Evolutionary conservation across 2,329 filamentous ascomycete genomes (phyloP), one percentile per base, ranked within the genome.

Genomic region (Triangularia verruculosa): DNA sequence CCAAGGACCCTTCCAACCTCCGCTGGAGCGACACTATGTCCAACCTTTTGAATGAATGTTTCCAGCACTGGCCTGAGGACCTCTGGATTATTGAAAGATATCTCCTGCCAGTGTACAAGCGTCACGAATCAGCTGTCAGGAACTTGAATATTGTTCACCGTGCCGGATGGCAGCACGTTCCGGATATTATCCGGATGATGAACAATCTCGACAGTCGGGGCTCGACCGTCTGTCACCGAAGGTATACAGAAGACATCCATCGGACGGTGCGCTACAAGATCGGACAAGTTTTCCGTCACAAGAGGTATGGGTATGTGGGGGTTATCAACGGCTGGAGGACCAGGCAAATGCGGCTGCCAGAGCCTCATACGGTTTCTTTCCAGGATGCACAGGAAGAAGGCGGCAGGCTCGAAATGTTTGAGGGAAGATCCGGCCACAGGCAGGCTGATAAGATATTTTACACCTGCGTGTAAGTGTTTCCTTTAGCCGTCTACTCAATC

Each of bases 211-310:
- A 86, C 70, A 73, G 74, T 20, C 67, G 79, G 22, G 69, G 73
- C 64, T 78, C 83, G 4, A 66, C 66, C 4, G 70, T 73, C 60
- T 28, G 51, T 47, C 72, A 60, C 64, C 69, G 74, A 4, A 72
- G 74, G 3, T 74, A 75, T 67, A 75, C 75, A 2, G 72, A 74
- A 59, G 76, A 68, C 69, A 76, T 73, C 70, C 72, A 65, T 61
- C 63, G 65, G 27, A 65, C 62, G 3, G 85, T 92, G 58, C 82
- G 78, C 65, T 94, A 86, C 74, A 85, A 82, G 58, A 84, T 97
- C 57, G 95, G 95, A 0, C 90, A 96, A 70, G 83, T 97, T 6
- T 96, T 98, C 73, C 84, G 83, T 56, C 95, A 99, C 76, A 86
- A 82, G 66, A 85, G 93, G 54, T 97, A 95, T 74, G 80, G 83